Percentiles rank a stretch among this genome's conserved stretches.
Evolutionary conservation across 108 stramenopile genomes (phyloP).

Genomic region (Stephanodiscus minutulus): DNA sequence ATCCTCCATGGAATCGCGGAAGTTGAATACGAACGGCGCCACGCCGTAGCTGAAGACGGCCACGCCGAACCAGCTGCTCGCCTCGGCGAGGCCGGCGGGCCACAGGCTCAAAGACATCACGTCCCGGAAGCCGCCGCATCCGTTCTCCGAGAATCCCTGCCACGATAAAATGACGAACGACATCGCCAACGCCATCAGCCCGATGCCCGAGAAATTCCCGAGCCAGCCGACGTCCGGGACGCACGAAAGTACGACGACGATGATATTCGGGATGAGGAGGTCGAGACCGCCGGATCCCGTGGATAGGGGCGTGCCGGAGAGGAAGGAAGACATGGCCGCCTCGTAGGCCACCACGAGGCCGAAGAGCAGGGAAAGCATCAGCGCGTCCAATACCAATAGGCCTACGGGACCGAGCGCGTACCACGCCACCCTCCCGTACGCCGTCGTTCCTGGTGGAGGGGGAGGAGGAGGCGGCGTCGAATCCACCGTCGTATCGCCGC

Average conservation of each 20-base stretch:
- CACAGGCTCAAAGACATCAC: conserved; percentile 16
- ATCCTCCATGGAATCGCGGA: conserved; percentile 1
- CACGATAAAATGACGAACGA: conserved; percentile 45
- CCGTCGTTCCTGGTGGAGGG: conserved; percentile 63
- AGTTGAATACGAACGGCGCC: conserved; percentile 55
- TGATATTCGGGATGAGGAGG: conserved; percentile 45
- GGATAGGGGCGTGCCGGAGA: conserved; percentile 55
- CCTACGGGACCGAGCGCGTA: conserved; percentile 66
- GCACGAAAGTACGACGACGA: conserved; percentile 56
- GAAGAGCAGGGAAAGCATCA: conserved; percentile 63
- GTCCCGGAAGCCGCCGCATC: conserved; percentile 14
- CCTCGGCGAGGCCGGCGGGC: conserved; percentile 53
- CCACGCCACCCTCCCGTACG: conserved; percentile 67
- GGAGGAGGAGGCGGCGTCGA: too few relatives aligned
- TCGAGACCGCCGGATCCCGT: conserved; percentile 39
- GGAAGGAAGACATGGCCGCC: conserved; percentile 60
- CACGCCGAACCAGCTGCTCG: conserved; percentile 78
- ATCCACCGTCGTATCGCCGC: too few relatives aligned
- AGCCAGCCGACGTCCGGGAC: conserved; percentile 68
- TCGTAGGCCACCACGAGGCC: conserved; percentile 73
- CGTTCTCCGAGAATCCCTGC: conserved; percentile 30
- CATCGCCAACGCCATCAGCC: conserved; percentile 54
- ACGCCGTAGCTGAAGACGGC: conserved; percentile 65
- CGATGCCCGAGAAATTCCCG: conserved; percentile 53
- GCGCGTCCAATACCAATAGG: conserved; percentile 53